Evolutionary conservation across 345 rosid genomes (phyloP), one percentile per base, ranked within the genome.

Genomic region (Aquilaria sinensis): DNA sequence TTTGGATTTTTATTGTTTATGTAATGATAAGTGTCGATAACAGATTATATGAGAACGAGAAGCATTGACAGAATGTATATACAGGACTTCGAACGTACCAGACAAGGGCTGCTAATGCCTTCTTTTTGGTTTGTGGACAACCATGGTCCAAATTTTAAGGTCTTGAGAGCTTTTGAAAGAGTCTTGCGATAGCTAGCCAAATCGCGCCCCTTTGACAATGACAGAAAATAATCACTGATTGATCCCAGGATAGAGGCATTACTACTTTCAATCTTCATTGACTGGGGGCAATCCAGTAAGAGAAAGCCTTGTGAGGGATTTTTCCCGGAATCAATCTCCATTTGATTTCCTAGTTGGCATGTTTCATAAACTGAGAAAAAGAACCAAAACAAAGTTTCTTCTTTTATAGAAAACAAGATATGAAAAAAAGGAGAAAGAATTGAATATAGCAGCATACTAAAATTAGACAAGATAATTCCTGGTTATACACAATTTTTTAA

Each of bases 121-220:
- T 95, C 99, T 76, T 89, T 95, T 72, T 85, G 93, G 68, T 75
- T 83, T 67, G 93, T 62, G 56, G 85, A 61, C 66, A 80, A 76
- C 67, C 65, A 62, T 51, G 85, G 70, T 61, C 88, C 88, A 76
- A 86, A 72, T 85, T 89, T 88, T 72, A 94, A 68, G 61, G 87
- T 72, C 75, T 87, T 94, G 70, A 94, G 77, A 55, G 96, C 85
- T 78, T 87, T 90, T 12, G 97, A 88, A 61, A 94, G 89, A 60
- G 99, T 90, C 80, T 87, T 90, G 50, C 90, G 91, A 77, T 90
- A 94, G 81, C 96, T 88, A 57, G 84, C 81, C 83, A 94, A 64
- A 73, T 94, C 93, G 97, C 99, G 90, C 54, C 99, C 91, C 77
- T 94, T 90, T 67, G 99, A 94, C 60, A 94, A 83, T n/a, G 97